Conservation (phyloP, 768 basidiomycete species). For the Mycena albidolilacea region DNA sequence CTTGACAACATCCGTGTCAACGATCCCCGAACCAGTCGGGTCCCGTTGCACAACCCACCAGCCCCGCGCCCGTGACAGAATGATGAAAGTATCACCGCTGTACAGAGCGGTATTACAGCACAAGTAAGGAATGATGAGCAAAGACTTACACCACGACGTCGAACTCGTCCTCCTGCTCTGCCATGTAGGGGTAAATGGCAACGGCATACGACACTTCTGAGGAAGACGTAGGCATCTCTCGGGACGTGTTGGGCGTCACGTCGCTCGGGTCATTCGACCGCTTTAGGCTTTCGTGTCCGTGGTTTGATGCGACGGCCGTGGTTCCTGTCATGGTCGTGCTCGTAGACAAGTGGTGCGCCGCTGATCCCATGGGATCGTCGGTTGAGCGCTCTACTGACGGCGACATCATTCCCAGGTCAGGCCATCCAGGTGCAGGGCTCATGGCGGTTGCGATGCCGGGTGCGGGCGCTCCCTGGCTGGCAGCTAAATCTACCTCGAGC, state of each 20-base stretch:
- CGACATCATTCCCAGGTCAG: slow-evolving; percentile 74
- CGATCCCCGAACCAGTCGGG: slow-evolving; percentile 84
- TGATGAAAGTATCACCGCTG: slow-evolving; percentile 95
- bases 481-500: slow-evolving; percentile 77
- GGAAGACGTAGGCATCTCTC: slow-evolving; percentile 61
- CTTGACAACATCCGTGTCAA: slow-evolving; percentile 82
- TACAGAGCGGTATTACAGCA: slow-evolving; percentile 9
- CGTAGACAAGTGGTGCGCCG: slow-evolving; percentile 53
- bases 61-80: slow-evolving; percentile 93
- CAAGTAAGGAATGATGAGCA: slow-evolving; percentile 22
- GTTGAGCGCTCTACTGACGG: slow-evolving; percentile 61
- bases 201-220: slow-evolving; percentile 91
- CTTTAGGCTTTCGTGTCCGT: slow-evolving; percentile 46
- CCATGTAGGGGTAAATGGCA: slow-evolving; percentile 98
- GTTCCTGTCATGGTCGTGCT: slow-evolving; percentile 51
- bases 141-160: slow-evolving; percentile 92
- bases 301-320: slow-evolving; percentile 47
- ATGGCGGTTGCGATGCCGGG: slow-evolving; percentile 64
- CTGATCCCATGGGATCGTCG: slow-evolving; percentile 58
- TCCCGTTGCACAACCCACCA: slow-evolving; percentile 99
- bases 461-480: slow-evolving; percentile 58
- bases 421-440: slow-evolving; percentile 84
- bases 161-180: slow-evolving; percentile 98
- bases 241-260: slow-evolving; percentile 40
- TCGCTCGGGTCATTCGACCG: slow-evolving; percentile 36